Evolutionary conservation across 306 rosid genomes (phyloP).

Genomic region (Bauhinia variegata): DNA sequence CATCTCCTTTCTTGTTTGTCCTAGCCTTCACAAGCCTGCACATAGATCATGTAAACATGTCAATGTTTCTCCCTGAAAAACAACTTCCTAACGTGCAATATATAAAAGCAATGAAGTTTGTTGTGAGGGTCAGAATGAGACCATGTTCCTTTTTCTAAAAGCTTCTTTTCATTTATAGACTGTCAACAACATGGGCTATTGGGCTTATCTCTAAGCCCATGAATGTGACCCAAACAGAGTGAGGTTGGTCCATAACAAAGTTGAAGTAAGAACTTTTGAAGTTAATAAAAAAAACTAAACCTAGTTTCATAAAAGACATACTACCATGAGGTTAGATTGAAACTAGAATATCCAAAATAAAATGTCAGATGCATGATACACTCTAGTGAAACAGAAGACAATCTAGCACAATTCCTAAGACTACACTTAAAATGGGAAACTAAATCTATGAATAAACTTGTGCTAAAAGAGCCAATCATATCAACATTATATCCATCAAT

Average conservation of each 20-base stretch:
- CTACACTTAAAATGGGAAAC: constrained; percentile 23
- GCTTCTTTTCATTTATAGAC: too few relatives aligned
- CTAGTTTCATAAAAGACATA: constrained; percentile 63
- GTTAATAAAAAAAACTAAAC: constrained; percentile 1
- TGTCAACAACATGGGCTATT: too few relatives aligned
- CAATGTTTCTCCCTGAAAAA: constrained; percentile 5
- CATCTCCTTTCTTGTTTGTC: constrained; percentile 73
- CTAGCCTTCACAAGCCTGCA: constrained; percentile 67
- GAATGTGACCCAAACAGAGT: too few relatives aligned
- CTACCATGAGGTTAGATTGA: constrained; percentile 65
- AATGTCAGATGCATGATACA: constrained; percentile 36
- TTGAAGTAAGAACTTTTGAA: constrained; percentile 7
- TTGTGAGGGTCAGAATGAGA: too few relatives aligned
- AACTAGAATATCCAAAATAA: constrained; percentile 51
- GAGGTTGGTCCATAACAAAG: too few relatives aligned
- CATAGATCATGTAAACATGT: constrained; percentile 24
- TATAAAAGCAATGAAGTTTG: constrained; percentile 7
- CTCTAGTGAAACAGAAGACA: constrained; percentile 7
- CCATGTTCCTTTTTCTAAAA: too few relatives aligned
- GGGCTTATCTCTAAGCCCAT: too few relatives aligned
- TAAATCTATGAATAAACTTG: constrained; percentile 62
- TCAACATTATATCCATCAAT: constrained; percentile 85
- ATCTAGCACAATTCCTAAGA: background rate
- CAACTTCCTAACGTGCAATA: background rate
- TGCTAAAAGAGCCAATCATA: constrained; percentile 49